phyloP scores from a whole-genome alignment of 2,329 filamentous ascomycete species.

The Apiospora sp. region DNA sequence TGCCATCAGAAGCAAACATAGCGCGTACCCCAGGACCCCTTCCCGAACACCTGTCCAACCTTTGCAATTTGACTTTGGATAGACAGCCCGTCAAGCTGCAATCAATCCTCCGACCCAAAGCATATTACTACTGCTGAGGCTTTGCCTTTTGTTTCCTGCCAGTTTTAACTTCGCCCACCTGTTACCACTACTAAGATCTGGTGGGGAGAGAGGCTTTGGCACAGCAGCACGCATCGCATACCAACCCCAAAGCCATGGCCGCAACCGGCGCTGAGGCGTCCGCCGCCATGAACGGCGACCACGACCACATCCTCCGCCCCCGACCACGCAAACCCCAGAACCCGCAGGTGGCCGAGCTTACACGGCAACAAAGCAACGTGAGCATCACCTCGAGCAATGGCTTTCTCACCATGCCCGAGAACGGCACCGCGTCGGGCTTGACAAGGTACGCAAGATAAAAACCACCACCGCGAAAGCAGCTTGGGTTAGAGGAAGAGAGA shows the following conservation, averaged over 20 bases:
- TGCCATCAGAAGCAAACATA: background rate
- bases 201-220: slow-evolving; percentile 1
- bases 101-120: background rate
- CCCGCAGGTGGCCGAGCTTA: slow-evolving; percentile 53
- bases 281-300: slow-evolving; percentile 35
- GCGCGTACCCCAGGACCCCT: background rate
- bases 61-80: slow-evolving; percentile 3
- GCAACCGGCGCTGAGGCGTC: slow-evolving; percentile 28
- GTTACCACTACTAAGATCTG: background rate
- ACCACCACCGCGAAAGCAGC: background rate
- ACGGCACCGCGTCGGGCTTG: slow-evolving; percentile 50
- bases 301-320: slow-evolving; percentile 57
- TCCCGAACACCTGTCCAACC: background rate
- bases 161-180: slow-evolving; percentile 13
- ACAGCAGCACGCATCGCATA: background rate
- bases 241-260: slow-evolving; percentile 25
- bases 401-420: slow-evolving; percentile 44
- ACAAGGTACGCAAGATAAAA: slow-evolving; percentile 51
- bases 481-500: background rate
- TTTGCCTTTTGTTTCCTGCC: background rate
- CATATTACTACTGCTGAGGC: background rate
- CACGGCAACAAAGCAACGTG: slow-evolving; percentile 50
- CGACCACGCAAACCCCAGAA: slow-evolving; percentile 59
- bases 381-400: slow-evolving; percentile 43
- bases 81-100: background rate